Evolutionary conservation across 2,329 filamentous ascomycete species (phyloP), one percentile per base, ranked within the genome.

Genomic region (Hymenoscyphus salicellus): DNA sequence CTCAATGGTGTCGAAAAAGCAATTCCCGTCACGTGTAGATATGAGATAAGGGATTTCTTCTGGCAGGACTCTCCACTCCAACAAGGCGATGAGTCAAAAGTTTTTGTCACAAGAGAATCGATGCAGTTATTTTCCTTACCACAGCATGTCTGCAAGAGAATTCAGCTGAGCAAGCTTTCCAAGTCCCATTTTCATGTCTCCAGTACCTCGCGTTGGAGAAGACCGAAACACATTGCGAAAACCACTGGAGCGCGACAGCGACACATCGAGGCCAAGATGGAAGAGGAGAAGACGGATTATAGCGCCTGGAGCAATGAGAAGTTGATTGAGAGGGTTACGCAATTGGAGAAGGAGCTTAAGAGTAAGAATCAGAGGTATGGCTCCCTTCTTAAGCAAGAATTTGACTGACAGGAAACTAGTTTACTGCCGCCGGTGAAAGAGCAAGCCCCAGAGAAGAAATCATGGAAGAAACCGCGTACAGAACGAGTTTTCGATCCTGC

Each of bases 261-360:
- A 52, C 14, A 52, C 46, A 52, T 52, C 46, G 46, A 67, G 32
- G 58, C 59, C 28, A 66, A 60, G 49, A 65, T 58, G 63, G 68
- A 56, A 23, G 43, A 30, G 58, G 60, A 66, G 55, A 74, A 76
- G 17, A 73, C 75, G 11, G 78, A 80, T 60, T 93, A 93, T 78
- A 81, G 81, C 49, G 82, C 80, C 68, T 93, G 89, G 90, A 87
- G 84, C 62, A 87, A 86, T 67, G 82, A 86, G 46, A 85, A 85
- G 55, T 84, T 95, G 43, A 84, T 95, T 55, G 79, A 84, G 69
- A 84, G 89, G 49, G 86, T 96, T 56, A 83, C 81, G 17, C 79
- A 85, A 60, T 81, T 95, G 6, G 92, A 96, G 76, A 75, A 80
- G 4, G 83, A 91, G 72, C 78, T 93, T 16, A 82, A 84, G 61